Conservation (phyloP, 768 basidiomycete genomes). For the Austroboletus festivus region DNA sequence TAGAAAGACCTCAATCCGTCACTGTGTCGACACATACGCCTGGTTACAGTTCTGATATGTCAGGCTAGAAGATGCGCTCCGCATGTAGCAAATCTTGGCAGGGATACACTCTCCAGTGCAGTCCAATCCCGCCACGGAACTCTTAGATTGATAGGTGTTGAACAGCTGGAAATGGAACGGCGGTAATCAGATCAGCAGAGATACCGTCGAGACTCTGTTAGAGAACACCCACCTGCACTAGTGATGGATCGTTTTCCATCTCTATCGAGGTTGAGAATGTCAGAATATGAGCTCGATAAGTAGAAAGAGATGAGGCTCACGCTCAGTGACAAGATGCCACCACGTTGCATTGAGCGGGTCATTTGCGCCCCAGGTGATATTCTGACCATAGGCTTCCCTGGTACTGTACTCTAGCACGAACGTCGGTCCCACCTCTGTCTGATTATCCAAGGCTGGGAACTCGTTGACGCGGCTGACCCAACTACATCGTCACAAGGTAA, state of each 20-base stretch:
- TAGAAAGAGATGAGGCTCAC: conserved; percentile 31
- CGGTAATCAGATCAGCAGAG: too few relatives aligned
- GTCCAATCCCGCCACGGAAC: conserved; percentile 44
- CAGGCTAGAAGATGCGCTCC: conserved; percentile 63
- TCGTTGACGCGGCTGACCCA: conserved; percentile 62
- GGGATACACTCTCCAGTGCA: conserved; percentile 56
- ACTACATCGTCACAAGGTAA: conserved; percentile 32
- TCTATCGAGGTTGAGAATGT: conserved; percentile 7
- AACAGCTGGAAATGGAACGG: conserved; percentile 42
- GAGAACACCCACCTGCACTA: conserved; percentile 20
- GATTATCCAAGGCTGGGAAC: conserved; percentile 53
- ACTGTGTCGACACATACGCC: conserved; percentile 61
- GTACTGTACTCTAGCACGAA: conserved; percentile 64
- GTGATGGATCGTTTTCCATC: conserved; percentile 20
- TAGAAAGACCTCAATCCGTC: too few relatives aligned
- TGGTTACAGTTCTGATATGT: conserved; percentile 55
- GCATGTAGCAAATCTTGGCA: conserved; percentile 70
- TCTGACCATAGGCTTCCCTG: conserved; percentile 58
- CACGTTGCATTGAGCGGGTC: conserved; percentile 76
- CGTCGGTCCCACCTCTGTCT: conserved; percentile 55
- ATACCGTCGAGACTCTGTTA: too few relatives aligned
- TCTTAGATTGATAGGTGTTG: conserved; percentile 69
- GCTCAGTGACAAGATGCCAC: conserved; percentile 76
- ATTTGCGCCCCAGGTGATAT: conserved; percentile 49
- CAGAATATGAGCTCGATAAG: neutral